phyloP scores from a whole-genome alignment of 2,329 filamentous ascomycete species.

The Coniochaeta sp. region DNA sequence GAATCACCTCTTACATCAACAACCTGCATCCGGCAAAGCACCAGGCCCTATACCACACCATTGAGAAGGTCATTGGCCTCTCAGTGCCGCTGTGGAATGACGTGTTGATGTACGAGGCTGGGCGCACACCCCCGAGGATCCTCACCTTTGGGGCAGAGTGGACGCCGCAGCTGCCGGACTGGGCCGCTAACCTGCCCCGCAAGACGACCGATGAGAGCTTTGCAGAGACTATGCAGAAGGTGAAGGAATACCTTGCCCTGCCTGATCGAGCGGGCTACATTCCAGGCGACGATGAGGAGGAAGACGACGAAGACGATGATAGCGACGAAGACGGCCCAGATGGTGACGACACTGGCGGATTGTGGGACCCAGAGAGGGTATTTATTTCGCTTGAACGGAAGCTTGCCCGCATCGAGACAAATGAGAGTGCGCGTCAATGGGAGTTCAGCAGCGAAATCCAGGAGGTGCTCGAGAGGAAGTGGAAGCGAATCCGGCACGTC shows the following conservation, averaged over 20 bases:
- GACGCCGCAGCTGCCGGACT: neutral
- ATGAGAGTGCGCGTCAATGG: neutral
- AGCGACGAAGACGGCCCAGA: constrained; percentile 7
- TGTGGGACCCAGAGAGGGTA: neutral
- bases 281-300: constrained; percentile 18
- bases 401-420: neutral
- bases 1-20: constrained; percentile 10
- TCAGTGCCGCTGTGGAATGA: constrained; percentile 6
- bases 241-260: constrained; percentile 6
- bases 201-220: constrained; percentile 4
- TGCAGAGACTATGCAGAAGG: constrained; percentile 9
- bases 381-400: neutral
- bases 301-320: constrained; percentile 7
- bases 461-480: constrained; percentile 3
- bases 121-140: neutral
- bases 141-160: neutral
- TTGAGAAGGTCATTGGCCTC: constrained; percentile 9
- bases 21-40: constrained; percentile 10
- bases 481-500: constrained; percentile 5
- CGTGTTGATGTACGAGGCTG: neutral
- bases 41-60: constrained; percentile 8
- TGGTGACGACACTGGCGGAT: neutral
- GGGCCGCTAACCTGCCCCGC: neutral
- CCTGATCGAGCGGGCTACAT: constrained; percentile 12
- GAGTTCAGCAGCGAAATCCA: neutral